phyloP scores from a whole-genome alignment of 2,329 filamentous ascomycete genomes.

The Beauveria bassiana region DNA sequence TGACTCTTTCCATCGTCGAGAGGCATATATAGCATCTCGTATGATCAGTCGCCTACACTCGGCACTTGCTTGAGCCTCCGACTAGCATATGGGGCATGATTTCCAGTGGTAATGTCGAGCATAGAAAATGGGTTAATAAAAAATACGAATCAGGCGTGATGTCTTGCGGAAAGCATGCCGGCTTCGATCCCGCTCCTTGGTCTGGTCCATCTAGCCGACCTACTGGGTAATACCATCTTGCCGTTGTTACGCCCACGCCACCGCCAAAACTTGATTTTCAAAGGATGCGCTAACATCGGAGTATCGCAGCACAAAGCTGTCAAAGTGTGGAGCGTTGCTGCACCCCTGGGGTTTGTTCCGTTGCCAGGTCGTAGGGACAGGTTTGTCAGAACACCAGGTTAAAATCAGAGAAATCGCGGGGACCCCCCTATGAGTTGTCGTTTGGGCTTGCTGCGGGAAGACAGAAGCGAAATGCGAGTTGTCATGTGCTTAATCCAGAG shows the following conservation, averaged over 20 bases:
- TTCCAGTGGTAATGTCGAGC: too few species aligned
- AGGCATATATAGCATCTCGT: too few species aligned
- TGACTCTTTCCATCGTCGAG: too few species aligned
- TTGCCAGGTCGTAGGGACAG: neutral
- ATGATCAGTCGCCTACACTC: too few species aligned
- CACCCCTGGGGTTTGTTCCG: neutral
- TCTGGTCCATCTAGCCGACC: neutral
- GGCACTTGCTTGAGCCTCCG: too few species aligned
- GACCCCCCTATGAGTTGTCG: neutral
- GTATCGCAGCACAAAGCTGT: neutral
- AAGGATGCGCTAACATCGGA: constrained; percentile 5
- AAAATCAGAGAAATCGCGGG: neutral
- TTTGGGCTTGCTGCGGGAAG: neutral
- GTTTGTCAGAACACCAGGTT: too few species aligned
- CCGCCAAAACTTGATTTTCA: neutral
- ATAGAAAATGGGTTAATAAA: neutral
- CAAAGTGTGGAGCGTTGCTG: neutral
- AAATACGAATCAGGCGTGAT: too few species aligned
- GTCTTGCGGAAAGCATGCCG: neutral
- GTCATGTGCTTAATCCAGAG: neutral
- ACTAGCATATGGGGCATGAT: too few species aligned
- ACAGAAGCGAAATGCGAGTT: neutral
- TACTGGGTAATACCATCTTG: neutral
- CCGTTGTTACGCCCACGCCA: neutral
- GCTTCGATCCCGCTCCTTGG: neutral